Evolutionary conservation across 306 rosid species (phyloP).

Genomic region (Quercus agrifolia): DNA sequence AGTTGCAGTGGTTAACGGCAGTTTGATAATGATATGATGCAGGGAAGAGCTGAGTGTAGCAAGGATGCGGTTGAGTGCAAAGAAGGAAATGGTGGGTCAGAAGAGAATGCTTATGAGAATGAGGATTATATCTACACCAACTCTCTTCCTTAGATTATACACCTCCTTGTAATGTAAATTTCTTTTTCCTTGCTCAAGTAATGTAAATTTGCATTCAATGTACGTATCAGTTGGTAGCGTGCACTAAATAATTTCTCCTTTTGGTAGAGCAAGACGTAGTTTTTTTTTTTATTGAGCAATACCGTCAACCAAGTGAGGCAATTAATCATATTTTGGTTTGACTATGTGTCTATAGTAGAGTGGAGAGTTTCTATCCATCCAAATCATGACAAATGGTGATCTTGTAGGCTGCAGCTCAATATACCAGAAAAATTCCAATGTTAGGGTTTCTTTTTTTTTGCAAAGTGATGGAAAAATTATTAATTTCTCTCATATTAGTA

Average conservation of each 20-base stretch:
- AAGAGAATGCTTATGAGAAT: constrained; percentile 41
- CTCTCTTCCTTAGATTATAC: constrained; percentile 43
- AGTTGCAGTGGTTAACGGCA: background rate
- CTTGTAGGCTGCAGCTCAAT: background rate
- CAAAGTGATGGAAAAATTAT: background rate
- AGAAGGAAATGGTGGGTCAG: constrained; percentile 28
- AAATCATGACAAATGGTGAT: background rate
- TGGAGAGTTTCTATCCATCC: background rate
- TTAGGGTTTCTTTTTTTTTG: background rate
- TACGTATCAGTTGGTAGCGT: background rate
- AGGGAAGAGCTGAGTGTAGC: constrained; percentile 40
- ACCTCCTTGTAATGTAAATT: background rate
- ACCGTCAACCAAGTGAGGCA: background rate
- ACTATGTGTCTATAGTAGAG: background rate
- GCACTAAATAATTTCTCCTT: background rate
- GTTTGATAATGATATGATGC: constrained; percentile 3
- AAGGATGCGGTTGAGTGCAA: constrained; percentile 35
- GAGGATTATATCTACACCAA: constrained; percentile 67
- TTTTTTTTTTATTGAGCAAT: background rate
- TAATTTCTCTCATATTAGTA: too few species aligned
- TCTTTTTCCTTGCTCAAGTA: background rate
- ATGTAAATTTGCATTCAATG: background rate
- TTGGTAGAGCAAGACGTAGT: background rate
- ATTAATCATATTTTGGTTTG: background rate
- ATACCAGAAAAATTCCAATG: background rate